These are phyloP conservation scores for Cunninghamia lanceolata DNA, from an alignment of 75 land plant genomes.

Conservation along the genomic window DNA sequence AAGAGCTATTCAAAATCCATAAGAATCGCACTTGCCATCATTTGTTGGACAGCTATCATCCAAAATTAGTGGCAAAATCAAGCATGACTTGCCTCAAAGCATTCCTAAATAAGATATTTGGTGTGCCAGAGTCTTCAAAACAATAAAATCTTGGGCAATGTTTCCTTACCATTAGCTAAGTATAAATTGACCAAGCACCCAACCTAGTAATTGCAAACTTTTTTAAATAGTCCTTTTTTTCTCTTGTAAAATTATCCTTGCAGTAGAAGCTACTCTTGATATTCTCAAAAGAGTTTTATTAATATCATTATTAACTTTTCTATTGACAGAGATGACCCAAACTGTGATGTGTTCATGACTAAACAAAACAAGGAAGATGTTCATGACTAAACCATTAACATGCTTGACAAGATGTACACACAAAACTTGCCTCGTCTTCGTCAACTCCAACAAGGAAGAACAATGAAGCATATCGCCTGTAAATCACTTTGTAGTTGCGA, in stretches of 20 bases:
- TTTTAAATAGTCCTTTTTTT: background rate
- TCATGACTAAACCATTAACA: background rate
- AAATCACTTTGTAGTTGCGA: conserved; percentile 93
- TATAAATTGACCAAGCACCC: background rate
- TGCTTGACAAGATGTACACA: background rate
- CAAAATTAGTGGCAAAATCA: background rate
- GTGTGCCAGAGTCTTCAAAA: background rate
- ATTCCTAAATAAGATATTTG: background rate
- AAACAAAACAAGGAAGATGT: background rate
- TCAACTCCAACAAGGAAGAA: conserved; percentile 99
- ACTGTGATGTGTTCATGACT: background rate
- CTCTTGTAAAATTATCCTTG: background rate
- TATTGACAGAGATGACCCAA: background rate
- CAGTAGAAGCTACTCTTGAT: background rate
- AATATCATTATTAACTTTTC: background rate
- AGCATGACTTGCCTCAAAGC: background rate
- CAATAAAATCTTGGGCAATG: background rate
- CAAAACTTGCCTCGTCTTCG: conserved; percentile 78
- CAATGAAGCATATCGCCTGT: conserved; percentile 95
- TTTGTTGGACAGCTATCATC: background rate
- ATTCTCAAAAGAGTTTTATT: background rate
- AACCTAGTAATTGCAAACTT: background rate
- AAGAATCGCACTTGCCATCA: background rate
- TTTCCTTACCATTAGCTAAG: background rate
- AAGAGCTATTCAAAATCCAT: background rate